Percentiles rank a stretch among this genome's conserved stretches.
These are phyloP conservation scores for Picocystis salinarum DNA, from an alignment of 139 green algal genomes.

Conservation along the genomic window DNA sequence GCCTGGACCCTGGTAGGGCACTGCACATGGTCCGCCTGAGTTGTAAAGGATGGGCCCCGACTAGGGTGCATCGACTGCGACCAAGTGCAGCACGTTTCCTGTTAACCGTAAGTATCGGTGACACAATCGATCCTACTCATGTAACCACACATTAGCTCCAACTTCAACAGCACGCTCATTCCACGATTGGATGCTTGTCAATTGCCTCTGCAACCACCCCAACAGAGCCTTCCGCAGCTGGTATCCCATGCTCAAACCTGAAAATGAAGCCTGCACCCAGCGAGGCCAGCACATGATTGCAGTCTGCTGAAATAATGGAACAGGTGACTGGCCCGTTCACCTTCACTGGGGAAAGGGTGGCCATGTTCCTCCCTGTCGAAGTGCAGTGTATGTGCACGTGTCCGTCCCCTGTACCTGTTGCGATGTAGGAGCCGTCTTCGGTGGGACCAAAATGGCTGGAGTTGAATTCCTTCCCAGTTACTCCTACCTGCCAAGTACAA, in stretches of 20 bases:
- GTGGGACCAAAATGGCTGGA: conserved; percentile 25
- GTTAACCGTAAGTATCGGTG: too few species aligned
- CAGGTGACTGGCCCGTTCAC: conserved; percentile 21
- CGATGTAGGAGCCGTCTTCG: conserved; percentile 20
- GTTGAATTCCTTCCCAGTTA: conserved; percentile 15
- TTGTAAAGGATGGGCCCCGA: too few species aligned
- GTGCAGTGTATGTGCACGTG: conserved; percentile 26
- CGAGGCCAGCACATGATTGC: conserved; percentile 30
- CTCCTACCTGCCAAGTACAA: conserved; percentile 16
- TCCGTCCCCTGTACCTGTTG: conserved; percentile 22
- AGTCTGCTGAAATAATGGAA: conserved; percentile 29
- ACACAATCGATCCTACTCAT: too few species aligned
- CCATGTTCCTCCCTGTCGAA: conserved; percentile 14
- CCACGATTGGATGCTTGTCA: too few species aligned
- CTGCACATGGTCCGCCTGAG: too few species aligned
- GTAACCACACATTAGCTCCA: too few species aligned
- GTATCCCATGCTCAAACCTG: conserved; percentile 27
- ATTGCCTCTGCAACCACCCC: too few species aligned
- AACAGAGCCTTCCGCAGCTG: too few species aligned
- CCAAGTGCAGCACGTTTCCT: too few species aligned
- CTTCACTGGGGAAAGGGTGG: conserved; percentile 17
- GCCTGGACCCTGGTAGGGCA: too few species aligned
- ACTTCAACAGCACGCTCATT: too few species aligned
- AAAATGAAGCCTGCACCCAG: conserved; percentile 45
- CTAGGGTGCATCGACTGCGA: too few species aligned